Conservation (phyloP, 345 rosid genomes). For the Chamaenerion angustifolium region DNA sequence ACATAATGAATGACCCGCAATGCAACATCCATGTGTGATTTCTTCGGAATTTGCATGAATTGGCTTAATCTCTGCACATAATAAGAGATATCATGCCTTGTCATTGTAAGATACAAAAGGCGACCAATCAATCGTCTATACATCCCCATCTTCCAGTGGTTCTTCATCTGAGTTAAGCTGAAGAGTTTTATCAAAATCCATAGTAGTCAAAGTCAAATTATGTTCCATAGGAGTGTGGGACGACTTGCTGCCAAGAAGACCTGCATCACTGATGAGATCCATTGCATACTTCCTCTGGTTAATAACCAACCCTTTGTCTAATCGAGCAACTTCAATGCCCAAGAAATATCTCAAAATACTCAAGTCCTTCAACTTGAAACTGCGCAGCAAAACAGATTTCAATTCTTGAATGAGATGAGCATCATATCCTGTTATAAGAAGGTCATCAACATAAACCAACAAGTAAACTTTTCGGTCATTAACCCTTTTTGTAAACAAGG, state of each 20-base stretch:
- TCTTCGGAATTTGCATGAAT: conserved; percentile 3
- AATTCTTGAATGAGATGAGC: neutral
- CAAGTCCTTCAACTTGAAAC: too few relatives aligned
- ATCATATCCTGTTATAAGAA: neutral
- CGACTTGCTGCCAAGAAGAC: neutral
- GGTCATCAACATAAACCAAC: neutral
- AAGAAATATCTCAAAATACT: too few relatives aligned
- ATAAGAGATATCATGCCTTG: conserved; percentile 4
- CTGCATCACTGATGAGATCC: neutral
- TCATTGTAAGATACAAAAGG: conserved; percentile 3
- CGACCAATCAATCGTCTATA: conserved; percentile 4
- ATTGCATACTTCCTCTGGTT: neutral
- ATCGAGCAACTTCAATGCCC: neutral
- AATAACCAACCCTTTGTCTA: neutral
- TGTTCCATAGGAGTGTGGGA: neutral
- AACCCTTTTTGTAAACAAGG: neutral
- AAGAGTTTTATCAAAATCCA: neutral
- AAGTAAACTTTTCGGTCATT: neutral
- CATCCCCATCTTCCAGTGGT: too few relatives aligned
- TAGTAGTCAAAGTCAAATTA: neutral
- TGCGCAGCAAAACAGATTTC: neutral
- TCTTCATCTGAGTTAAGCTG: too few relatives aligned
- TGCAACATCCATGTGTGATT: neutral
- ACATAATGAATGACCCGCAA: neutral
- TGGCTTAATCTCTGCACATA: conserved; percentile 1